phyloP scores from a whole-genome alignment of 441 rosid species.

The Syzygium malaccense region DNA sequence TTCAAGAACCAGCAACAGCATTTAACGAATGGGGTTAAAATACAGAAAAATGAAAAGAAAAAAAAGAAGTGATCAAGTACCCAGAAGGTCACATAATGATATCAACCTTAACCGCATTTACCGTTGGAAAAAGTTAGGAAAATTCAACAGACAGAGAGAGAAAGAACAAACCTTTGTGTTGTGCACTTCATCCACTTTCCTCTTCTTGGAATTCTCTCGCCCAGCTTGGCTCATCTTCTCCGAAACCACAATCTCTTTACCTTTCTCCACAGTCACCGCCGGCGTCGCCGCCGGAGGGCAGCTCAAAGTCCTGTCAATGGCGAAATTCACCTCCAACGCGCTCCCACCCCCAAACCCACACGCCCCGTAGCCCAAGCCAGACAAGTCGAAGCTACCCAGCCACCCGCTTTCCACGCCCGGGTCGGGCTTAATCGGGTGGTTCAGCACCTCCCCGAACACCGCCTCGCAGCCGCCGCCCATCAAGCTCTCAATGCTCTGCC shows the following conservation, averaged over 20 bases:
- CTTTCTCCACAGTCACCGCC: constrained; percentile 10
- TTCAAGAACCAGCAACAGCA: not conserved
- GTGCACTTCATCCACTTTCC: constrained; percentile 35
- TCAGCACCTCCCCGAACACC: constrained; percentile 9
- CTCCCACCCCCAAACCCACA: constrained; percentile 18
- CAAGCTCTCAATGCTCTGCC: constrained; percentile 19
- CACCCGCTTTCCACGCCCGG: constrained; percentile 34
- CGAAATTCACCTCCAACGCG: constrained; percentile 21
- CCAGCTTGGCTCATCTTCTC: constrained; percentile 23
- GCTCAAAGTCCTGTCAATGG: constrained; percentile 35
- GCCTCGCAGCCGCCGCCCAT: constrained; percentile 13
- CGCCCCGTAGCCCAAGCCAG: constrained; percentile 17
- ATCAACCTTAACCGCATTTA: not conserved
- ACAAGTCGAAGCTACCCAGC: constrained; percentile 19
- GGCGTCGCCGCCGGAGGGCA: constrained; percentile 29
- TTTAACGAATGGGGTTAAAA: not conserved
- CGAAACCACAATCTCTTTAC: constrained; percentile 14
- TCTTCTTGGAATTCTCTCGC: constrained; percentile 43
- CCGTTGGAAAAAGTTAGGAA: not conserved
- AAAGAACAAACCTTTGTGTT: constrained; percentile 20
- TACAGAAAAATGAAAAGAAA: not conserved
- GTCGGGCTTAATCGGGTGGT: constrained; percentile 25
- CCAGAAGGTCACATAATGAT: not conserved
- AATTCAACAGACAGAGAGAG: not conserved
- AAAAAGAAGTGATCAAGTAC: not conserved